Base-by-base conservation (phyloP, 164 flowering plant species). In the Warburgia ugandensis region DNA sequence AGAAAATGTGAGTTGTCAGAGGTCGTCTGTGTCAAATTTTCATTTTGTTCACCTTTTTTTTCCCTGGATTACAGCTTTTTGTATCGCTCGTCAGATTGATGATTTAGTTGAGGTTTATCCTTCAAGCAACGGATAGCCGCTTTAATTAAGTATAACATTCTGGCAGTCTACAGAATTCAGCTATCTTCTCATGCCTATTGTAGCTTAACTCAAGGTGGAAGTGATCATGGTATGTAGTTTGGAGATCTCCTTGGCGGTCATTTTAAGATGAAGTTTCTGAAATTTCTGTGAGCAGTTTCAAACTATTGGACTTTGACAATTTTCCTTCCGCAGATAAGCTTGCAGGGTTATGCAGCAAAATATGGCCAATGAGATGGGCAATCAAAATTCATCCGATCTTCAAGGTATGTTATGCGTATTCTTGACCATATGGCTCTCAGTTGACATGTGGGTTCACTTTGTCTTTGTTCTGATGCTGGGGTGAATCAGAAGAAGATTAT, bases 351-450 rank as follows among this genome's bases (percentile, higher is more conserved):
- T 35, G 46, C 1, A 20, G 56, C n/a, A 13, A 62, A 66, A 66
- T 58, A 78, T 76, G 77, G 72, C 73, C 56, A 72, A 68, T 63
- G 81, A 77, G 63, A 77, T 77, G 81, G 85, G 80, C 1, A 79
- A 77, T 68, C 48, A 19, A 45, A 75, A 71, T 47, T 59, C 67
- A 37, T 61, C 81, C 1, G 76, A 67, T 17, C 11, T 61, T 25
- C 60, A 68, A 67, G 81, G 85, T 79, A 66, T 42, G 55, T 51
- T 48, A 12, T 22, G 19, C 22, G 30, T 26, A 31, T 56, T 16
- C 25, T 55, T 19, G n/a, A 23, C 19, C 17, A 21, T 43, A 19
- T 36, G 9, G n/a, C n/a, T n/a, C n/a, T n/a, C n/a, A n/a, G n/a
- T n/a, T n/a, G n/a, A n/a, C n/a, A n/a, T n/a, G n/a, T n/a, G n/a